phyloP scores from a whole-genome alignment of 2,329 filamentous ascomycete species.

The Meredithiella fracta region DNA sequence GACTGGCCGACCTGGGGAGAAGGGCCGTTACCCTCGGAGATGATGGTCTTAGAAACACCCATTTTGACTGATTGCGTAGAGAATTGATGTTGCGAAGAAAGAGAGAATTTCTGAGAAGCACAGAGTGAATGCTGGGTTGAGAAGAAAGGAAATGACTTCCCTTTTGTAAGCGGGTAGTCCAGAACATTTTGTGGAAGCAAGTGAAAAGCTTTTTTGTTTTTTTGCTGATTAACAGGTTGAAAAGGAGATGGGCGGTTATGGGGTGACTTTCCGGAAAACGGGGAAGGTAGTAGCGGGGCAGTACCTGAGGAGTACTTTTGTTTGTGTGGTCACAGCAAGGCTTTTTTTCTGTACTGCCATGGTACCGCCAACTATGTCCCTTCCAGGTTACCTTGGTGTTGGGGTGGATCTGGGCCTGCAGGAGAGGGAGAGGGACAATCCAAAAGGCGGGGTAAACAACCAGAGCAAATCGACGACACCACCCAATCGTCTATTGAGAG shows the following conservation, averaged over 20 bases:
- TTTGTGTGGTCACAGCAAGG: not conserved
- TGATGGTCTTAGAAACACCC: constrained; percentile 55
- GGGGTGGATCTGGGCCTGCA: not conserved
- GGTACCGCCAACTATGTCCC: not conserved
- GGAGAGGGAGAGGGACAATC: not conserved
- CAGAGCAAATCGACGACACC: not conserved
- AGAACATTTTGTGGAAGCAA: not conserved
- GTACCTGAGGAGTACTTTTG: not conserved
- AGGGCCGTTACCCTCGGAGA: constrained; percentile 44
- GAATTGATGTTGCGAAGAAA: not conserved
- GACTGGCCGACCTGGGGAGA: constrained; percentile 49
- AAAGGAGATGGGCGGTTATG: not conserved
- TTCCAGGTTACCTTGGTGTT: not conserved
- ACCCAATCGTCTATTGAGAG: not conserved
- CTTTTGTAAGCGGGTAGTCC: not conserved
- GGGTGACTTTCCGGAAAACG: not conserved
- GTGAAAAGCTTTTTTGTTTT: not conserved
- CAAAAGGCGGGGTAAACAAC: not conserved
- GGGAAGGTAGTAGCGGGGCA: not conserved
- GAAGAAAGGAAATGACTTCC: not conserved
- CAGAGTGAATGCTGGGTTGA: not conserved
- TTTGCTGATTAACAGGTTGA: not conserved
- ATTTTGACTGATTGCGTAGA: constrained; percentile 29
- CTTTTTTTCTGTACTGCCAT: too few relatives aligned
- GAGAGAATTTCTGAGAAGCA: constrained; percentile 1